Percentiles rank a stretch among this genome's conserved stretches.
These are phyloP conservation scores for Linum usitatissimum DNA, from an alignment of 345 rosid genomes.

Conservation along the genomic window DNA sequence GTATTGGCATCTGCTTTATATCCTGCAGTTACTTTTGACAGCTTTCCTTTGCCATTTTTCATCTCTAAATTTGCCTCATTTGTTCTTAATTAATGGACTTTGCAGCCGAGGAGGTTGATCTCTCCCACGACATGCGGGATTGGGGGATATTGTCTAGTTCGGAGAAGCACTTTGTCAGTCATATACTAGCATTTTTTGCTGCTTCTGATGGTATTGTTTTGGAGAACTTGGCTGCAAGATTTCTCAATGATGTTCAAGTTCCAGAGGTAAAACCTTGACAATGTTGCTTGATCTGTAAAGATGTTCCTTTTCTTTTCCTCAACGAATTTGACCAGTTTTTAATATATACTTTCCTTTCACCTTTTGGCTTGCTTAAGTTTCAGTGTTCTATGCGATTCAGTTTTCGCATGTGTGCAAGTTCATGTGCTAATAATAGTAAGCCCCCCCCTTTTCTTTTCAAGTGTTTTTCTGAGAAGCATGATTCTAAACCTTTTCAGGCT, in stretches of 20 bases:
- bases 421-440: background rate
- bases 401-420: background rate
- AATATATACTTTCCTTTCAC: background rate
- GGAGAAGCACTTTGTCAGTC: constrained; percentile 74
- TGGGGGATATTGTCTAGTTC: constrained; percentile 54
- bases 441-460: background rate
- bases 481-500: constrained; percentile 40
- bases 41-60: background rate
- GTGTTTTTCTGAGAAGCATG: constrained; percentile 15
- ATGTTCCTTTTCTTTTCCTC: background rate
- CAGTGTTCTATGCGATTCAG: background rate
- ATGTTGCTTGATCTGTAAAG: background rate
- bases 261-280: constrained; percentile 55
- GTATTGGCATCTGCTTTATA: background rate
- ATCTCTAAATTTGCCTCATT: background rate
- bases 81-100: constrained; percentile 4
- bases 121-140: constrained; percentile 67
- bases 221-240: constrained; percentile 83
- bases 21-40: background rate
- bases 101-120: constrained; percentile 93
- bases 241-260: constrained; percentile 74
- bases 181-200: constrained; percentile 79
- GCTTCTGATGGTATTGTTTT: constrained; percentile 92
- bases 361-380: background rate
- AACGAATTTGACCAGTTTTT: background rate